Base-by-base conservation (phyloP, 345 rosid species). In the Draba incana region DNA sequence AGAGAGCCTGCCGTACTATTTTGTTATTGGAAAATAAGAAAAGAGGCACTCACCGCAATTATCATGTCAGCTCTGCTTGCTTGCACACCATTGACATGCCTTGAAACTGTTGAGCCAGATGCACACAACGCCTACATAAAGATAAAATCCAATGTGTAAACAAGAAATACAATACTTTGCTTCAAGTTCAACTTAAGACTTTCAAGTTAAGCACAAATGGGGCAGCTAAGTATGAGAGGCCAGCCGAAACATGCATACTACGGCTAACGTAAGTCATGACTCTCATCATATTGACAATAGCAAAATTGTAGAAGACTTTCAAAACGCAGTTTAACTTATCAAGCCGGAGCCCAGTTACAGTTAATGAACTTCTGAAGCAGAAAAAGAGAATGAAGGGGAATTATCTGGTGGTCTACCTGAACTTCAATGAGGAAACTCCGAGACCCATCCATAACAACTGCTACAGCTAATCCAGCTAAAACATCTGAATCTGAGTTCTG, bases 61-160 rank as follows among this genome's bases (percentile, higher is more conserved):
- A 93, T 90, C 97, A 93, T 86, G 70, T 93, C 96, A 52, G 92
- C 98, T 80, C 96, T 83, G 84, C 84, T 79, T 16, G 82, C 79
- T 77, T 81, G 88, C 78, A 93, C 79, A 49, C 98, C 98, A 62
- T 88, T 90, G 57, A 82, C 82, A 54, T 86, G 96, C 81, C 88
- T 84, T 62, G 86, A 83, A 75, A 76, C 80, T 24, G 86, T 83
- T 52, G 89, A 78, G 52, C 92, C 84, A 73, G 83, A 70, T 51
- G 80, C 82, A 69, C 98, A 93, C 61, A 93, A 76, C 16, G 97
- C 97, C 98, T 93, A 50, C 56, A 49, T 15, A 57, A 60, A 69
- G 49, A 75, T 43, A 61, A 16, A 66, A 50, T 16, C 41, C 16
- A 67, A 45, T 52, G 63, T 52, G 16, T 59, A n/a, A 52, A 7